Evolutionary conservation across 306 rosid genomes (phyloP).

Genomic region (Lagenaria siceraria): DNA sequence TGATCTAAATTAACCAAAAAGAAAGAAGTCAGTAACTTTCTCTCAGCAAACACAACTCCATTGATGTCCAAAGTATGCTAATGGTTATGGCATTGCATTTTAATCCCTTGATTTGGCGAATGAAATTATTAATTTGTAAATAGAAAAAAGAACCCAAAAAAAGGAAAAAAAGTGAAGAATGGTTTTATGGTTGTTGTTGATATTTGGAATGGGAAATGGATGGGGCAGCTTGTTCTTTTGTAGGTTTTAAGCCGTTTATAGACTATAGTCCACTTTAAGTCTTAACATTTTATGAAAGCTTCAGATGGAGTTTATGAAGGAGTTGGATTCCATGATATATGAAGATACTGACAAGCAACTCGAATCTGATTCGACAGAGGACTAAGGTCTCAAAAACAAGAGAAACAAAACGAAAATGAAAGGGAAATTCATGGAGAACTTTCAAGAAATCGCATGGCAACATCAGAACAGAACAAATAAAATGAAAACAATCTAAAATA

Average conservation of each 20-base stretch:
- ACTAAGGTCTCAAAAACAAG: background rate
- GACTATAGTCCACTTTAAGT: background rate
- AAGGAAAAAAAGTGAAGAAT: background rate
- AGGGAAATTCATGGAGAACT: background rate
- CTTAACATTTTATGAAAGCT: background rate
- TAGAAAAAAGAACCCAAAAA: background rate
- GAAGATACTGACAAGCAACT: too few species aligned
- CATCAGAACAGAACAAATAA: background rate
- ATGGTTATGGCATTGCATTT: background rate
- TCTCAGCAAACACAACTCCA: background rate
- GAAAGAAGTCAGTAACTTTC: background rate
- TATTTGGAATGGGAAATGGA: conserved; percentile 8
- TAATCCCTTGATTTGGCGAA: background rate
- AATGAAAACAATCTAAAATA: background rate
- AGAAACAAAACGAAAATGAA: too few species aligned
- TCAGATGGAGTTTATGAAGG: background rate
- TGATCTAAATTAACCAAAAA: conserved; percentile 46
- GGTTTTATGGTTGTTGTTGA: conserved; percentile 4
- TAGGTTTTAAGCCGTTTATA: background rate
- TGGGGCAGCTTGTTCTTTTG: background rate
- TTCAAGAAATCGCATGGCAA: background rate
- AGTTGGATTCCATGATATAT: background rate
- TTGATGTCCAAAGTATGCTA: background rate
- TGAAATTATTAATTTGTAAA: conserved; percentile 8
- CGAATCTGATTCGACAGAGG: background rate